Percentiles rank a stretch among this genome's conserved stretches.
Evolutionary conservation across 202 grass and related monocot species (phyloP).

Genomic region (Alloteropsis angusta): DNA sequence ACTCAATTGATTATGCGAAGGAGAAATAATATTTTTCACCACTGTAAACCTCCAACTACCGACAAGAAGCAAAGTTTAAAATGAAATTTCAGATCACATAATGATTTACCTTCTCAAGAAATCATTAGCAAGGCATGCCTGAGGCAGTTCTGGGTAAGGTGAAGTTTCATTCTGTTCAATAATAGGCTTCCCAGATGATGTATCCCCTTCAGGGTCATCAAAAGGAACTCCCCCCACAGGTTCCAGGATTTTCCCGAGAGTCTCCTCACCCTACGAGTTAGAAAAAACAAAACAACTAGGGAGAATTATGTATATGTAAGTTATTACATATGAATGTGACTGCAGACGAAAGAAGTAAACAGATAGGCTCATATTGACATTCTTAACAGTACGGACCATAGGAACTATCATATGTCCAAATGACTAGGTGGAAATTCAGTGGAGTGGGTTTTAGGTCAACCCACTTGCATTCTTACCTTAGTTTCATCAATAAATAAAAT

Average conservation of each 20-base stretch:
- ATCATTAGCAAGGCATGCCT: slow-evolving; percentile 48
- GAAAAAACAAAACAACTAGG: slow-evolving; percentile 12
- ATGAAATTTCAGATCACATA: slow-evolving; percentile 15
- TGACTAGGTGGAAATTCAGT: not conserved
- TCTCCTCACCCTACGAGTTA: slow-evolving; percentile 47
- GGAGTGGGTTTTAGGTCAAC: not conserved
- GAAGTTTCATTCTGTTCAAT: slow-evolving; percentile 23
- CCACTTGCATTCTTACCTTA: not conserved
- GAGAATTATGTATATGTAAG: not conserved
- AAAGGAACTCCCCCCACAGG: slow-evolving; percentile 21
- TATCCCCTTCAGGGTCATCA: slow-evolving; percentile 23
- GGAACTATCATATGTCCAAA: not conserved
- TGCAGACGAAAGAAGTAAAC: slow-evolving; percentile 4
- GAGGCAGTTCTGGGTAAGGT: slow-evolving; percentile 35
- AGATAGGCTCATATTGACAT: not conserved
- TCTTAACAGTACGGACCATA: not conserved
- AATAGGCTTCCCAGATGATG: slow-evolving; percentile 23
- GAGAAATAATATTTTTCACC: slow-evolving; percentile 1
- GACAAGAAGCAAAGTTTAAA: not conserved
- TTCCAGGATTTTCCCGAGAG: slow-evolving; percentile 23
- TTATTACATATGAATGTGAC: not conserved
- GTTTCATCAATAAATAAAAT: slow-evolving; percentile 23
- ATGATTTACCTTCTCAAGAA: slow-evolving; percentile 64
- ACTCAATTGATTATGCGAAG: not conserved
- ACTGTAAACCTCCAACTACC: not conserved